Percentiles rank a stretch among this genome's conserved stretches.
These are phyloP conservation scores for Sanghuangporus baumii DNA, from an alignment of 1,284 basidiomycete species.

Conservation along the genomic window DNA sequence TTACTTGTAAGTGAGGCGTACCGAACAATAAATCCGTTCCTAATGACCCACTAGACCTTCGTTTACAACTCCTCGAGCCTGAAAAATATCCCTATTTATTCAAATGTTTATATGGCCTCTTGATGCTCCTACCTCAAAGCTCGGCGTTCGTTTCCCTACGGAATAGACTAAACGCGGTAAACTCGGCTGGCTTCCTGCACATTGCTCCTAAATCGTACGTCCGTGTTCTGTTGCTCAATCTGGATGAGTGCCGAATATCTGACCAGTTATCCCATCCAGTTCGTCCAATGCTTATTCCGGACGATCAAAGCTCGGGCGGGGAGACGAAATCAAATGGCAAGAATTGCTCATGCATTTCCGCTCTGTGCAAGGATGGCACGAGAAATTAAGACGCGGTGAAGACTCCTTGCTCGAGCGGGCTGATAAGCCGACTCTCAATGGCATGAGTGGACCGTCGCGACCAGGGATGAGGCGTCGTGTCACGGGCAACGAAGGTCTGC, in stretches of 20 bases:
- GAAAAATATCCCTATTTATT: conserved; percentile 95
- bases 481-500: conserved; percentile 11
- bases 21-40: not conserved
- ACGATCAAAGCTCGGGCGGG: conserved; percentile 69
- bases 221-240: not conserved
- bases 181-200: conserved; percentile 89
- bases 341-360: conserved; percentile 87
- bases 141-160: conserved; percentile 93
- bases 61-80: conserved; percentile 94
- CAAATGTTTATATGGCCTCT: conserved; percentile 95
- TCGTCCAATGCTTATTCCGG: conserved; percentile 36
- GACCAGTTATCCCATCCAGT: not conserved
- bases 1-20: conserved; percentile 67
- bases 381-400: conserved; percentile 65
- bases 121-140: conserved; percentile 98
- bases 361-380: conserved; percentile 76
- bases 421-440: not conserved
- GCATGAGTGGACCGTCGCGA: conserved; percentile 11
- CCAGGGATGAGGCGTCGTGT: conserved; percentile 16
- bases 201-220: conserved; percentile 77
- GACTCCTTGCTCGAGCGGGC: conserved; percentile 8
- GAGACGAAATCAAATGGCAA: conserved; percentile 90
- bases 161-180: conserved; percentile 91
- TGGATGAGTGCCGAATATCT: not conserved
- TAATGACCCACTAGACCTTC: conserved; percentile 59